Evolutionary conservation across 371 early-diverging fungal species (phyloP), one percentile per base, ranked within the genome.

Genomic region (Phascolomyces articulosus): DNA sequence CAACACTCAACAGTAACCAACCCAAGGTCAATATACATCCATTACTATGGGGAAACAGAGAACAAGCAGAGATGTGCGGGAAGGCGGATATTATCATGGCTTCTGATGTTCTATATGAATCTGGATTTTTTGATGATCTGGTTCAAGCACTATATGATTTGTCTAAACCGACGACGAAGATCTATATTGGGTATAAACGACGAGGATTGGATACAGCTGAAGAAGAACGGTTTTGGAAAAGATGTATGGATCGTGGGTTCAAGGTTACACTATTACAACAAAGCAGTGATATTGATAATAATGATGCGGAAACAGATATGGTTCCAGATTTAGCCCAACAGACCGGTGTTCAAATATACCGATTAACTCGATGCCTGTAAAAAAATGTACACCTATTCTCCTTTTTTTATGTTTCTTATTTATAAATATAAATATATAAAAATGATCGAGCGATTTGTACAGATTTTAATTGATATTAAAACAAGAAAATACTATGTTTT

Each of bases 21-120:
- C 4, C 21, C 20, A 20, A 21, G 15, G 54, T 57, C 8, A 62
- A 70, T 18, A 67, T 76, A 3, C 58, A 58, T 28, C 54, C 74
- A 3, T 59, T 74, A 2, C 57, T 77, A 64, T 85, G 86, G 70
- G 76, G 78, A 1, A 48, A 78, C 24, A 24, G 44, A 8, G 24
- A 66, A 2, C 60, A 73, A 11, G 73, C 71, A 10, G 62, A 57
- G 0, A 63, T 59, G 2, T 65, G 77, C 7, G 78, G 72, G 27
- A 70, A 66, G 40, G 71, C 82, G 3, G 85, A 88, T 64, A 48
- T 82, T n/a, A 77, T 88, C 8, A 60, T 88, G 24, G 88, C 88
- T 6, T 88, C 88, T 0, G 88, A 88, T 67, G 85, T 88, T 3
- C 69, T 88, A 10, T 88, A 88, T 55, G 86, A 88, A 44, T 66